Evolutionary conservation across 495 filamentous ascomycete species (phyloP), one percentile per base, ranked within the genome.

Genomic region (Lepraria neglecta): DNA sequence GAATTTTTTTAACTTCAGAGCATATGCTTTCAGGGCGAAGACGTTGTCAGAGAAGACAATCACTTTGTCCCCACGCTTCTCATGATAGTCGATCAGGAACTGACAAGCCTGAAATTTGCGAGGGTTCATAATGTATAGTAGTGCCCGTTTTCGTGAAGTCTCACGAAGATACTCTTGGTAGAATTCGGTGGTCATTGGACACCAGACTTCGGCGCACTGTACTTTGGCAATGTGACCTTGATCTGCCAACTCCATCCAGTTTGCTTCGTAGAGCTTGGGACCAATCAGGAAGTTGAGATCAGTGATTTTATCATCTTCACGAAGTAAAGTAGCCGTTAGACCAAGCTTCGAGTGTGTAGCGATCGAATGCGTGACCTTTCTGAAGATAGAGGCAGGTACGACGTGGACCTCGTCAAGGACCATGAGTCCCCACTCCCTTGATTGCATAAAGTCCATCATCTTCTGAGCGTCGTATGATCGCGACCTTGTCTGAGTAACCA

Each of bases 41-140:
- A 99, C 92, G 70, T 99, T 97, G 73, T 99, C 94, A 2, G 91
- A 95, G 73, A 97, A 99, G 59, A 99, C 95, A 65, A 99, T 97
- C 69, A 97, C 88, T 71, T 99, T 99, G 79, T 99, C 94, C 6
- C 95, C 94, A 58, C 94, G 85, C 55, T 84, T 84, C 73, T 99
- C 94, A 75, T 99, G 94, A 73, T 94, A 97, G 74, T 97, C 88
- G 69, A 99, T 99, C 9, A 99, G 81, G 72, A 92, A 96, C 67
- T 97, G 91, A 67, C 90, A 95, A 10, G 92, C 91, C 72, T 98
- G 94, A 73, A 97, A 96, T 73, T 98, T 97, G 50, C 86, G 80
- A 17, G 94, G 94, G 71, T 98, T 98, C 94, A 98, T 97, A 70
- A 92, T 92, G 69, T 94, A 96, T 6, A 97, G 79, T 6, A 96